Evolutionary conservation across 2,329 filamentous ascomycete species (phyloP).

Genomic region (Tolypocladium sp.): DNA sequence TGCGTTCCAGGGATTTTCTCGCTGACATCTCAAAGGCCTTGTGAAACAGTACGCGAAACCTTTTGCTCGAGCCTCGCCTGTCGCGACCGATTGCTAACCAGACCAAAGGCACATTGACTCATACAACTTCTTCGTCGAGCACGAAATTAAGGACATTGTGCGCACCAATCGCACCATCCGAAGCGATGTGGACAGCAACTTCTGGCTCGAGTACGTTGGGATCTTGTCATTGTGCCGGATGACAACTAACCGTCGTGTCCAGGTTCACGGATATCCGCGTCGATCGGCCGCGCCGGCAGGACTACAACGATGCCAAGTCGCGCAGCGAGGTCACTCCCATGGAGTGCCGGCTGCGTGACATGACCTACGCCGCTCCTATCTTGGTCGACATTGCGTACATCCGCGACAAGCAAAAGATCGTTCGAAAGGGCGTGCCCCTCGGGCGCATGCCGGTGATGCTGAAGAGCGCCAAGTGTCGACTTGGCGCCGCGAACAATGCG

Average conservation of each 20-base stretch:
- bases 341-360: constrained; percentile 90
- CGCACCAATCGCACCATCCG: constrained; percentile 80
- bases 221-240: not conserved
- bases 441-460: constrained; percentile 95
- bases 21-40: constrained; percentile 38
- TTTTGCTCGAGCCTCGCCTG: not conserved
- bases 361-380: constrained; percentile 96
- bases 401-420: constrained; percentile 66
- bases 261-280: constrained; percentile 82
- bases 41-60: constrained; percentile 64
- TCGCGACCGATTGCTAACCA: constrained; percentile 1
- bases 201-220: constrained; percentile 65
- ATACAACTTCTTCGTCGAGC: constrained; percentile 96
- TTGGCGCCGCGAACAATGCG: constrained; percentile 72
- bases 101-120: constrained; percentile 73
- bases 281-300: constrained; percentile 68
- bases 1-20: not conserved
- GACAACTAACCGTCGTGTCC: constrained; percentile 9
- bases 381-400: constrained; percentile 88
- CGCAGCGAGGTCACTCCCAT: constrained; percentile 79
- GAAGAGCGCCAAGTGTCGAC: constrained; percentile 84
- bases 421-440: constrained; percentile 69
- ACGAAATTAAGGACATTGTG: constrained; percentile 94
- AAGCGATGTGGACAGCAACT: constrained; percentile 86
- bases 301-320: constrained; percentile 62